A percentile compares a stretch with the other conserved stretches of the same genome.
Evolutionary conservation across 805 yeast genomes (phyloP).

Genomic region (Komagataella kurtzmanii): DNA sequence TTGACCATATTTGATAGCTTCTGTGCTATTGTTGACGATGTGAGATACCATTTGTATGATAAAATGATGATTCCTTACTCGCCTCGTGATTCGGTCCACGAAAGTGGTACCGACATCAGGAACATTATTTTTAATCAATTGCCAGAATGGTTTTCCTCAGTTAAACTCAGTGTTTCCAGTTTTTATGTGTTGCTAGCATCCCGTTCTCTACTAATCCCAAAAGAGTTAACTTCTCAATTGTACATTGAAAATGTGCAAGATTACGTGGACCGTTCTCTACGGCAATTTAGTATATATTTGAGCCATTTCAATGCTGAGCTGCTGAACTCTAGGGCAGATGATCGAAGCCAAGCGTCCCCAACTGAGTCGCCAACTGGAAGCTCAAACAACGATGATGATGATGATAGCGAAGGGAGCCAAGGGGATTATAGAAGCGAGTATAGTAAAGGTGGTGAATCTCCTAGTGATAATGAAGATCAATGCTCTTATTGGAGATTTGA

Average conservation of each 20-base stretch:
- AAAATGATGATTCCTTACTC: not conserved
- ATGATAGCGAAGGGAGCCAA: not conserved
- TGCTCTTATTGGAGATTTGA: not conserved
- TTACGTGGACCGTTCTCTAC: conserved; percentile 14
- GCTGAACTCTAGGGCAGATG: not conserved
- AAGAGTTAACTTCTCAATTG: conserved; percentile 18
- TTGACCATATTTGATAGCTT: conserved; percentile 16
- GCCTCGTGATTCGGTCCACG: not conserved
- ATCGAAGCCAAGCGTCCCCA: not conserved
- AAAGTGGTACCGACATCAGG: conserved; percentile 3
- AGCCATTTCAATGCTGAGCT: not conserved
- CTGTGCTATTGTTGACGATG: conserved; percentile 4
- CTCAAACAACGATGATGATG: not conserved
- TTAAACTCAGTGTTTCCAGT: conserved; percentile 7
- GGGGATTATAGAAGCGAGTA: not conserved
- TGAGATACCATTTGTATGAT: not conserved
- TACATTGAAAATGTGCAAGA: conserved; percentile 22
- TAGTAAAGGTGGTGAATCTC: not conserved
- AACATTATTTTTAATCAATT: conserved; percentile 13
- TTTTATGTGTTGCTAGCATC: conserved; percentile 20
- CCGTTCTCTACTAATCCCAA: conserved; percentile 28
- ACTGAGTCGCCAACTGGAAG: not conserved
- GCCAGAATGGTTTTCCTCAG: conserved; percentile 19
- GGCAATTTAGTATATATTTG: conserved; percentile 2
- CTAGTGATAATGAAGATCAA: not conserved